phyloP scores from a whole-genome alignment of 2,329 filamentous ascomycete species.

The Atkinsonella texensis region DNA sequence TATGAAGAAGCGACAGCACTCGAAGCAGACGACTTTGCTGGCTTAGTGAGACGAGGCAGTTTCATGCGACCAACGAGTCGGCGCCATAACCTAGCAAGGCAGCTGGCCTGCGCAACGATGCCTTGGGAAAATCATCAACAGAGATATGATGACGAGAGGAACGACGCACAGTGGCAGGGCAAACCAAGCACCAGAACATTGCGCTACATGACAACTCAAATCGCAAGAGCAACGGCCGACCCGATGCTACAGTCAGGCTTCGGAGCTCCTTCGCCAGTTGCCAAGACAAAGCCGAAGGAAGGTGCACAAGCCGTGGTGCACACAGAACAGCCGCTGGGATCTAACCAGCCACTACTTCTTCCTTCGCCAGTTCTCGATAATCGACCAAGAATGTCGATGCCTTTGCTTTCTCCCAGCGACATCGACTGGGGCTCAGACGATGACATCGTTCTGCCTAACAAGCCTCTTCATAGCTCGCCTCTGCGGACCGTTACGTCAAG shows the following conservation, averaged over 20 bases:
- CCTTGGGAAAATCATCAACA: neutral
- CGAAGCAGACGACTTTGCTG: neutral
- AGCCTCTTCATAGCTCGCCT: neutral
- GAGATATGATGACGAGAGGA: neutral
- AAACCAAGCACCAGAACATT: neutral
- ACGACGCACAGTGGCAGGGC: neutral
- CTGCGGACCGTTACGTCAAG: neutral
- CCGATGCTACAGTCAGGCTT: neutral
- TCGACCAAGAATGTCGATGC: neutral
- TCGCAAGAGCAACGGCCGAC: neutral
- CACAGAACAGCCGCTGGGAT: neutral
- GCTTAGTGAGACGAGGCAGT: too few species aligned
- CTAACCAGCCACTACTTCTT: neutral
- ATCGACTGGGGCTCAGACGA: constrained; percentile 9
- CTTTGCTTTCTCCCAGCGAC: constrained; percentile 2
- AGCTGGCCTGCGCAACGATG: neutral
- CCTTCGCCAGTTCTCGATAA: neutral
- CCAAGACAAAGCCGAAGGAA: neutral
- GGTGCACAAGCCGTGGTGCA: neutral
- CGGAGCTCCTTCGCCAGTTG: neutral
- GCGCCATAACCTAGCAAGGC: neutral
- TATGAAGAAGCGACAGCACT: neutral
- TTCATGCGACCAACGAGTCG: too few species aligned
- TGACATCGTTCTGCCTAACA: neutral
- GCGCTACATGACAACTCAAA: neutral